Evolutionary conservation across 2,329 filamentous ascomycete genomes (phyloP).

Genomic region (Neofusicoccum ribis): DNA sequence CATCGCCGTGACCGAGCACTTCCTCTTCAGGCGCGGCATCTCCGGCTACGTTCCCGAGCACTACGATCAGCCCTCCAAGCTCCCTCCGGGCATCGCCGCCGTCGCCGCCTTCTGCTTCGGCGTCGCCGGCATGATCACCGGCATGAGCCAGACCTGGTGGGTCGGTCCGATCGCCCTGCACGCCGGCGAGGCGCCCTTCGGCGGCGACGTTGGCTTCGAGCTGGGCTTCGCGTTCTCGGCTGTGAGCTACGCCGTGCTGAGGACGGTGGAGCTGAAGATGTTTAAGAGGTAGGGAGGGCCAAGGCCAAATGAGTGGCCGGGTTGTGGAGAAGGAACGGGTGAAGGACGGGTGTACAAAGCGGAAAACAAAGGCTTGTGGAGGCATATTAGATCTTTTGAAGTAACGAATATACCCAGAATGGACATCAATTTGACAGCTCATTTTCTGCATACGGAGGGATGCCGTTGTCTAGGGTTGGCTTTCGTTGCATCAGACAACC

Average conservation of each 20-base stretch:
- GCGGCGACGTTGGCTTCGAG: slow-evolving; percentile 66
- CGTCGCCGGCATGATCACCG: slow-evolving; percentile 64
- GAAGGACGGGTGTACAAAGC: not conserved
- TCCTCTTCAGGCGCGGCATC: slow-evolving; percentile 66
- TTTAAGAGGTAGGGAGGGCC: slow-evolving; percentile 40
- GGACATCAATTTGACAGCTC: not conserved
- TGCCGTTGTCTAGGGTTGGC: no score
- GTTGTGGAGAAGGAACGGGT: not conserved
- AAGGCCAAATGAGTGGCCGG: slow-evolving; percentile 10
- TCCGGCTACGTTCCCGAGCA: slow-evolving; percentile 58
- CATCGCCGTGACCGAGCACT: slow-evolving; percentile 66
- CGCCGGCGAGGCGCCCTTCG: slow-evolving; percentile 53
- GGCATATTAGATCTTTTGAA: not conserved
- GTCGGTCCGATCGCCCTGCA: slow-evolving; percentile 65
- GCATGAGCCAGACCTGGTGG: slow-evolving; percentile 70
- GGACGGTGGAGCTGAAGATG: slow-evolving; percentile 50
- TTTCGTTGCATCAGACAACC: no score
- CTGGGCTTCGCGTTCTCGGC: slow-evolving; percentile 63
- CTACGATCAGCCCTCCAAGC: slow-evolving; percentile 58
- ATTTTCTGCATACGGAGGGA: no score
- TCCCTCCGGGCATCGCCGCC: slow-evolving; percentile 66
- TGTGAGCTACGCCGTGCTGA: slow-evolving; percentile 53
- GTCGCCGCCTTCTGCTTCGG: slow-evolving; percentile 64
- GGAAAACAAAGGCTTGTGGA: not conserved
- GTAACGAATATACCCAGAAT: not conserved